Conservation (phyloP, 1,284 basidiomycete genomes). For the Porodaedalea pini region DNA sequence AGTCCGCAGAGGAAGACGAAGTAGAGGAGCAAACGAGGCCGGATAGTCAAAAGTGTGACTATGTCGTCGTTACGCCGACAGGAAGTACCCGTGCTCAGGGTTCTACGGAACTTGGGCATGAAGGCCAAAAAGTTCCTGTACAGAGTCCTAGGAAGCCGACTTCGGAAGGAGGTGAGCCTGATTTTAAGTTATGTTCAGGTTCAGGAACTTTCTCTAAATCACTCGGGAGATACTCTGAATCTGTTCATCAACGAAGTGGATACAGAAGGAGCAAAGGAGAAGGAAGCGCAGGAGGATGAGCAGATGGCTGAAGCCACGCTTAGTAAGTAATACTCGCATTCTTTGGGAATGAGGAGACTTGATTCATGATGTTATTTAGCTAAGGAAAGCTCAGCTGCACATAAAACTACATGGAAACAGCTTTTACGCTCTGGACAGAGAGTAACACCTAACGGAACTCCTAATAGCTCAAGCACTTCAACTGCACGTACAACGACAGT, state of each 20-base stretch:
- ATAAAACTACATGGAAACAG: no score
- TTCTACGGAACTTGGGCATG: neutral
- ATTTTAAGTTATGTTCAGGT: neutral
- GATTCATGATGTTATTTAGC: no score
- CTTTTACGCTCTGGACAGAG: no score
- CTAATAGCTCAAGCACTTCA: no score
- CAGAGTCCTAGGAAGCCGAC: neutral
- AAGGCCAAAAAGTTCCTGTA: neutral
- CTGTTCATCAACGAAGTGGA: conserved; percentile 12
- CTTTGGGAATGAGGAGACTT: no score
- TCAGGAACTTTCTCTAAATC: neutral
- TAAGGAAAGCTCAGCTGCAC: no score
- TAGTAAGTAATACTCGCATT: neutral
- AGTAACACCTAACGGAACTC: neutral
- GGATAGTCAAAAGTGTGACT: conserved; percentile 4
- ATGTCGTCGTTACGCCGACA: neutral
- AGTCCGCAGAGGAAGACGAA: conserved; percentile 17
- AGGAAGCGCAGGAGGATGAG: neutral
- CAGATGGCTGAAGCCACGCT: neutral
- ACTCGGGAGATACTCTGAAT: conserved; percentile 16
- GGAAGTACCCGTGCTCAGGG: neutral
- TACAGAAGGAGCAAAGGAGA: neutral
- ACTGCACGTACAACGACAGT: no score
- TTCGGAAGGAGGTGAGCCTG: conserved; percentile 6
- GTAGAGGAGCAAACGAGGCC: conserved; percentile 14